Conservation (phyloP, 805 yeast genomes). For the Wickerhamiella spandovensis region DNA sequence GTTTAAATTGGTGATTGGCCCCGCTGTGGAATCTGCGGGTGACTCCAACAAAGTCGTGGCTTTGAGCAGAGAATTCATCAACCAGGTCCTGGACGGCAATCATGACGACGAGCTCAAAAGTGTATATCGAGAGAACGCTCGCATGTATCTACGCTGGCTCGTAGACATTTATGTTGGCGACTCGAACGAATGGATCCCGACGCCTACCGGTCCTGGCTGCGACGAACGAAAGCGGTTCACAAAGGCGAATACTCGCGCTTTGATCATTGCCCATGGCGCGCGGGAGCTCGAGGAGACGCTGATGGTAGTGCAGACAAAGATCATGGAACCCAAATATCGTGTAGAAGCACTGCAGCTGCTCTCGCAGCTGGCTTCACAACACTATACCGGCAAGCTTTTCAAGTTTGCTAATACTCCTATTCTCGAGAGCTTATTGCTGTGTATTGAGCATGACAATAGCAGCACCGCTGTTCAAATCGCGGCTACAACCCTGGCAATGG, state of each 20-base stretch:
- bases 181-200: slow-evolving; percentile 17
- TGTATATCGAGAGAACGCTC: slow-evolving; percentile 15
- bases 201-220: slow-evolving; percentile 18
- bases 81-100: slow-evolving; percentile 19
- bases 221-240: slow-evolving; percentile 40
- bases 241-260: slow-evolving; percentile 29
- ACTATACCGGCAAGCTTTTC: slow-evolving; percentile 18
- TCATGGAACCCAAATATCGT: slow-evolving; percentile 27
- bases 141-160: slow-evolving; percentile 15
- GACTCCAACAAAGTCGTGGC: slow-evolving; percentile 28
- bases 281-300: slow-evolving; percentile 28
- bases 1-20: slow-evolving; percentile 35
- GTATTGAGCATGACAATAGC: slow-evolving; percentile 29
- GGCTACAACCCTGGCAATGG: slow-evolving; percentile 29
- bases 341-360: slow-evolving; percentile 30
- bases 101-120: slow-evolving; percentile 12
- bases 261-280: slow-evolving; percentile 34
- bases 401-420: slow-evolving; percentile 14
- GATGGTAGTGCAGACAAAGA: slow-evolving; percentile 26
- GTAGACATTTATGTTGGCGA: slow-evolving; percentile 17
- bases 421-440: slow-evolving; percentile 13
- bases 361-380: slow-evolving; percentile 14
- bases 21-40: slow-evolving; percentile 50
- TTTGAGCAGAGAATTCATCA: slow-evolving; percentile 23
- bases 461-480: slow-evolving; percentile 29